Evolutionary conservation across 2,329 filamentous ascomycete genomes (phyloP).

Genomic region (Pezicula neosporulosa): DNA sequence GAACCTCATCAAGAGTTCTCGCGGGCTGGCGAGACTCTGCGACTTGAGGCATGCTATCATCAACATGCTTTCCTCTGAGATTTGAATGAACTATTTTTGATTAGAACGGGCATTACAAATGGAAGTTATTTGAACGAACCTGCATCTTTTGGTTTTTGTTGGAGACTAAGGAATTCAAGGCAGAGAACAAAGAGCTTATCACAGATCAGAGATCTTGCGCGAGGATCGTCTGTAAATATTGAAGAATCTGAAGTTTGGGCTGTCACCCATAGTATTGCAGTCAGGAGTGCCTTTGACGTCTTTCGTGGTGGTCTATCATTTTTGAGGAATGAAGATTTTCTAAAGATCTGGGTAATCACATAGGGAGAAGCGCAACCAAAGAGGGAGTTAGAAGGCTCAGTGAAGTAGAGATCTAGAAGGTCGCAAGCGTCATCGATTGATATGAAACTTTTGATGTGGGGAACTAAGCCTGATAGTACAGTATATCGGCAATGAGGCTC

Average conservation of each 20-base stretch:
- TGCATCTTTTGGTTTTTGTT: background rate
- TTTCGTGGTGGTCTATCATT: conserved; percentile 35
- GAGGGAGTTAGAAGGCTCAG: conserved; percentile 38
- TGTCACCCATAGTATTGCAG: conserved; percentile 44
- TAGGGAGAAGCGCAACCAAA: conserved; percentile 44
- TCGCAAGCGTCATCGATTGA: conserved; percentile 40
- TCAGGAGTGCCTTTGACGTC: conserved; percentile 40
- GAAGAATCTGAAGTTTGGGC: conserved; percentile 41
- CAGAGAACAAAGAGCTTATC: conserved; percentile 5
- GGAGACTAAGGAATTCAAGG: background rate
- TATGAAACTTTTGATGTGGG: conserved; percentile 35
- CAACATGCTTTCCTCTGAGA: background rate
- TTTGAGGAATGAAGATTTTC: conserved; percentile 39
- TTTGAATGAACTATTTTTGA: background rate
- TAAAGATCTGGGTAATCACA: conserved; percentile 42
- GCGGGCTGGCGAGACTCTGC: no score
- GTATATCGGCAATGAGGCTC: background rate
- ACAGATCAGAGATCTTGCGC: conserved; percentile 4
- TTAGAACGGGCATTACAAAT: background rate
- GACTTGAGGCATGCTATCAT: background rate
- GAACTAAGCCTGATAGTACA: conserved; percentile 30
- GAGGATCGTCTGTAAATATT: conserved; percentile 13
- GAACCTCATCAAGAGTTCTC: conserved; percentile 34
- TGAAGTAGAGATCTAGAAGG: conserved; percentile 45
- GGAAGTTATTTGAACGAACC: background rate